phyloP scores from a whole-genome alignment of 2,329 filamentous ascomycete species.

The Aspergillus fischeri region DNA sequence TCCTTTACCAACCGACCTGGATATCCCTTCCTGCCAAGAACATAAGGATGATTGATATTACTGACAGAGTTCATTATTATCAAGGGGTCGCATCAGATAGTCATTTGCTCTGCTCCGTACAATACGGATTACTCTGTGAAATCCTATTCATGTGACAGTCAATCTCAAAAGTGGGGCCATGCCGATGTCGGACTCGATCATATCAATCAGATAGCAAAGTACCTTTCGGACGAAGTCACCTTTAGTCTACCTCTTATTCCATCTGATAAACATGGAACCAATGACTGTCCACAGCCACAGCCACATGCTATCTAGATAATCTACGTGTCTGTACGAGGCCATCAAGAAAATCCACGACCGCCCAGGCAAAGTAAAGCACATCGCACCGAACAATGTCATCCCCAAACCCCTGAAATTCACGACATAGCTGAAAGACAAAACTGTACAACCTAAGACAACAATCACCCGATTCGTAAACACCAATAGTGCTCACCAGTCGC shows the following conservation, averaged over 20 bases:
- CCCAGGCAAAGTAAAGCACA: background rate
- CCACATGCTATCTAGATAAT: no score
- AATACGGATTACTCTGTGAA: no score
- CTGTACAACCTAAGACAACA: no score
- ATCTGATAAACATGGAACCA: no score
- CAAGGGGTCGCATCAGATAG: background rate
- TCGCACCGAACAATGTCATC: background rate
- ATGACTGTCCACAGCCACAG: no score
- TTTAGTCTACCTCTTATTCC: background rate
- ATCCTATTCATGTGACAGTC: background rate
- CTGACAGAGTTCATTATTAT: background rate
- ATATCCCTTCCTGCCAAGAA: background rate
- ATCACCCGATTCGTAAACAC: background rate
- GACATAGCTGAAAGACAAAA: no score
- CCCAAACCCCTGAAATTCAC: no score
- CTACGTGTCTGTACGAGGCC: background rate
- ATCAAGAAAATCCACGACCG: background rate
- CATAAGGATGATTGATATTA: background rate
- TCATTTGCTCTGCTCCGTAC: background rate
- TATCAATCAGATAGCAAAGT: slow-evolving; percentile 13
- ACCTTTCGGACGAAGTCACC: background rate
- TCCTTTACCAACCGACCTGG: background rate
- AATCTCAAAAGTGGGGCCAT: background rate
- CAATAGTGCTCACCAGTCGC: background rate
- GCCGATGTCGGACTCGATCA: slow-evolving; percentile 13